Base-by-base conservation (phyloP, 345 rosid species). In the Euphorbia tirucalli region DNA sequence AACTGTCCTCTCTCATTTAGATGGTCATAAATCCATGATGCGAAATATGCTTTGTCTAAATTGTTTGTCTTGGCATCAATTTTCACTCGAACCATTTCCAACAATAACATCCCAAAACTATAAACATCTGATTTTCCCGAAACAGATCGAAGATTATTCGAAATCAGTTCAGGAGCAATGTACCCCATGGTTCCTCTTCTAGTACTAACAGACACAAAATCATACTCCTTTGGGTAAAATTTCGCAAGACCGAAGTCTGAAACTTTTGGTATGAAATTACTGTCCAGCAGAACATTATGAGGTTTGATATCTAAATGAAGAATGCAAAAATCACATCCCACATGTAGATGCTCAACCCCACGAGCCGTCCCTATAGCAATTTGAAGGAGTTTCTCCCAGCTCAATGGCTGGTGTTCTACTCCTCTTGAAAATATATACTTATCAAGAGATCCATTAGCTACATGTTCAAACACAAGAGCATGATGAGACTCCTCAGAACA, bases 301-400 rank as follows among this genome's bases (percentile, higher is more conserved):
- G 79, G 79, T 70, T 75, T 77, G 21, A 81, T 75, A 70, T 78
- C 79, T 2, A 72, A 78, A 69, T 81, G 84, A 44, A 81, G 66
- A 71, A 81, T 68, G 62, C 77, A 71, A 28, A 68, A 50, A 35
- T 72, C 69, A 49, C 72, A 78, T 44, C 84, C 79, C 8, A 5
- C 58, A 16, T 75, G 84, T 0, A 78, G 52, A 48, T 78, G 73
- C 63, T 78, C 67, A n/a, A 81, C 65, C 50, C 81, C 84, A 44
- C 39, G 62, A 31, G 81, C 81, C 1, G 65, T 70, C 41, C 74
- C 83, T 21, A 71, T 24, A 39, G 78, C 78, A 61, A 77, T 71
- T 31, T 74, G 65, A 21, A 58, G 57, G 68, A 68, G 49, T 54
- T 66, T 72, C 71, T 78, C 81, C 81, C 77, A 78, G 41, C 71